Evolutionary conservation across 1,139 yeast species (phyloP), one percentile per base, ranked within the genome.

Genomic region (Maudiozyma humilis): DNA sequence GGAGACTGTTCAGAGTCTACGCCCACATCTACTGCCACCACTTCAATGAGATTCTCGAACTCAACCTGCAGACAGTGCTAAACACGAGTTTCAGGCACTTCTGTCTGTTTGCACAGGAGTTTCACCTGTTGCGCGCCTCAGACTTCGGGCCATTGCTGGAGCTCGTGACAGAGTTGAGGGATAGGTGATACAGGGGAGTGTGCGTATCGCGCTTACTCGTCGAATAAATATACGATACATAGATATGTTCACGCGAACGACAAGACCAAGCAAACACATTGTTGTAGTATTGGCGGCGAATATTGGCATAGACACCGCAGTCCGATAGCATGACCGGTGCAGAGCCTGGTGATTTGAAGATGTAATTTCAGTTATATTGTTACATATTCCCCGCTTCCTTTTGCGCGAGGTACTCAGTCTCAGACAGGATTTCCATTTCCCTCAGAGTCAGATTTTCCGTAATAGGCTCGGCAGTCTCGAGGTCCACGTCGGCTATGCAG

Each of bases 11-110:
- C 64, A 75, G 99, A 62, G 88, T 91, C n/a, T 93, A 93, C 62
- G 97, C 98, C 2, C 99, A 91, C 66, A 86, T 91, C 38, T 91
- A 91, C 65, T 91, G 98, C 60, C 97, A 91, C 60, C 99, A 91
- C 64, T 91, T 91, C 66, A 95, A 88, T 62, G 96, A 89, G 63
- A 84, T 91, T 45, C 77, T 88, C 37, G 97, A 89, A 60, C 71
- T 91, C 54, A 96, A 96, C 1, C 70, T 91, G 54, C 96, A 89
- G 63, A 84, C 95, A 23, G 96, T 91, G 57, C 72, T 91, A 54
- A 91, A 91, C 62, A 91, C 99, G 4, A 82, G 95, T 56, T 78
- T 91, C 59, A 91, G 93, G 67, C 99, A 91, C 63, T 91, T 87
- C 61, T 89, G 89, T 39, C 71, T 89, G 54, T 91, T 91, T 64